phyloP scores from a whole-genome alignment of 768 basidiomycete species.

The Naganishia vaughanmartiniae region DNA sequence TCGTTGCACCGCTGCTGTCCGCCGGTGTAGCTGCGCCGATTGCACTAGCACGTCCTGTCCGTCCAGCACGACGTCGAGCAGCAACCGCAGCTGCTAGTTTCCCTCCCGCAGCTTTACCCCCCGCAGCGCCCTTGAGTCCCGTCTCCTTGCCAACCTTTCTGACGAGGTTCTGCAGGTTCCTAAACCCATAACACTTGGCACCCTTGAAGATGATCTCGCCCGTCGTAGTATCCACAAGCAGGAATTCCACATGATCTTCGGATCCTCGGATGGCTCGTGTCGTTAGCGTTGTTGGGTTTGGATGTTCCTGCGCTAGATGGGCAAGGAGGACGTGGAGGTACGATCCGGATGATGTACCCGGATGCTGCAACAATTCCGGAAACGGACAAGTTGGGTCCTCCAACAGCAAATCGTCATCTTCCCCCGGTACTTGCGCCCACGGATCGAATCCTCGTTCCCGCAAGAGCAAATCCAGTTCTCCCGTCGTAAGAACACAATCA shows the following conservation, averaged over 20 bases:
- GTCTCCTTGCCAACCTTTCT: constrained; percentile 83
- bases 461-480: constrained; percentile 83
- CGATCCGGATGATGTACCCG: constrained; percentile 86
- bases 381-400: constrained; percentile 50
- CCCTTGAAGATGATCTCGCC: constrained; percentile 79
- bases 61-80: constrained; percentile 42
- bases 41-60: background rate
- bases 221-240: constrained; percentile 53
- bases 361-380: constrained; percentile 73
- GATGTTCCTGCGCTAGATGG: constrained; percentile 54
- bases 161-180: constrained; percentile 95
- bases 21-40: constrained; percentile 24
- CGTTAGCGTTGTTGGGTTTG: constrained; percentile 39
- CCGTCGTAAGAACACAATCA: constrained; percentile 95
- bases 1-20: constrained; percentile 34
- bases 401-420: constrained; percentile 46
- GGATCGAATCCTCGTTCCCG: constrained; percentile 78
- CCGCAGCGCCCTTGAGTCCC: constrained; percentile 66
- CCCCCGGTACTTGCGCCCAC: constrained; percentile 60
- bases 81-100: constrained; percentile 46
- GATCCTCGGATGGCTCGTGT: constrained; percentile 48
- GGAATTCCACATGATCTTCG: constrained; percentile 52
- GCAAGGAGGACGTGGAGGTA: constrained; percentile 79
- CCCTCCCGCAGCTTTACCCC: constrained; percentile 37
- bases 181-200: constrained; percentile 93